Evolutionary conservation across 306 rosid species (phyloP).

Genomic region (Quercus mongolica): DNA sequence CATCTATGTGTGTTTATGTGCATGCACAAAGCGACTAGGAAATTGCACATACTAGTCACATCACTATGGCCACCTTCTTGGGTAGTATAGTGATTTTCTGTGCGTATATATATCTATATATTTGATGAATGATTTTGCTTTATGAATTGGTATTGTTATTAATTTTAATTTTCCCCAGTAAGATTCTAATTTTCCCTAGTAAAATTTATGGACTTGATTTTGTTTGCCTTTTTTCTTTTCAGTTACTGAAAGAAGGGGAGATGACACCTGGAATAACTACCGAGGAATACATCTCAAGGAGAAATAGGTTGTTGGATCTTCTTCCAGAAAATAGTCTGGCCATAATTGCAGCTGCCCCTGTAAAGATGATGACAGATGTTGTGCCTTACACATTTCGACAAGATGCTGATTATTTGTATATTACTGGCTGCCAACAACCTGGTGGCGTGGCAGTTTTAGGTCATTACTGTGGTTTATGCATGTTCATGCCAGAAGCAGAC

Average conservation of each 20-base stretch:
- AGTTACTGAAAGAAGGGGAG: conserved; percentile 87
- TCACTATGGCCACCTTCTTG: not conserved
- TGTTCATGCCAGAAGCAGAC: conserved; percentile 93
- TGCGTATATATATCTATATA: no score
- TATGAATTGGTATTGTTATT: no score
- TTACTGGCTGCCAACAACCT: conserved; percentile 96
- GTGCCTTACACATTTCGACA: conserved; percentile 93
- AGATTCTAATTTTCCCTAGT: not conserved
- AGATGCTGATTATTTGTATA: conserved; percentile 77
- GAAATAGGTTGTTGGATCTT: conserved; percentile 74
- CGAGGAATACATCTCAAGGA: conserved; percentile 70
- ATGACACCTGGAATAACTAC: conserved; percentile 71
- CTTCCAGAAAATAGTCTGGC: conserved; percentile 88
- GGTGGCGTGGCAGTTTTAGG: conserved; percentile 90
- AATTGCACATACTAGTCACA: not conserved
- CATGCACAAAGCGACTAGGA: not conserved
- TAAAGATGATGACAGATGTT: conserved; percentile 95
- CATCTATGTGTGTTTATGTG: not conserved
- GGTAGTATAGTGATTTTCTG: not conserved
- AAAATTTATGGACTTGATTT: not conserved
- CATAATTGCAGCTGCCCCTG: conserved; percentile 84
- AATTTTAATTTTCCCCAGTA: not conserved
- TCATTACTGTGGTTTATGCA: conserved; percentile 76
- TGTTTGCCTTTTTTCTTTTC: conserved; percentile 29
- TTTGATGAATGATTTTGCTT: not conserved